Base-by-base conservation (phyloP, 495 filamentous ascomycete species). In the Podospora fimiseda region DNA sequence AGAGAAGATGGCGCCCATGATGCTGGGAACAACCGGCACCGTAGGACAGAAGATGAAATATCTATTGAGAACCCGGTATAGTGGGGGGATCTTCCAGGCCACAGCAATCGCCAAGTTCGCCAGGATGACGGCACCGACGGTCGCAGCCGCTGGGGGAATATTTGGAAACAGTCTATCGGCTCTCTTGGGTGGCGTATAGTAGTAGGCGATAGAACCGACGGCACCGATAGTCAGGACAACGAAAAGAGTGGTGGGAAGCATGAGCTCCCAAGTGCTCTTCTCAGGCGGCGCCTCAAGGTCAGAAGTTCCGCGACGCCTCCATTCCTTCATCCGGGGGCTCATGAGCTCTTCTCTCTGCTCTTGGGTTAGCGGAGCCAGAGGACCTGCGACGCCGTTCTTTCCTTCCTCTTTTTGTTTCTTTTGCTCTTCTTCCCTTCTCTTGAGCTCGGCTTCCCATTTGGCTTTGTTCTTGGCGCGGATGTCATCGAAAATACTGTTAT, bases 101-200 rank as follows among this genome's bases (percentile, higher is more conserved):
- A 76, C 33, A 50, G 78, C 87, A 14, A 91, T 68, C 3, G 70
- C 59, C 11, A 83, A 30, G 60, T 96, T 95, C 30, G 76, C 60
- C 16, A 72, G 76, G 27, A 92, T 78, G 48, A 96, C 73, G 13
- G 71, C 72, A 43, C 80, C 65, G 9, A 89, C 71, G 9, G 94
- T 96, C 22, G 91, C 89, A 2, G 85, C 82, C 2, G 92, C 82
- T 1, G 87, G 87, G 1, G 90, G 86, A 2, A 88, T 69, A 57
- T 86, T 81, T 0, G 89, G 88, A 63, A 78, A 90, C 43, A 92
- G 57, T 47, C 90, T 77, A 19, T 76, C 70, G 6, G 74, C 67
- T 16, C 66, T 70, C 23, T 67, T 65, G 0, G 88, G 85, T 16
- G 87, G 79, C 38, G 70, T 74, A 61, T 94, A 95, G 49, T 75